Base-by-base conservation (phyloP, 2,329 filamentous ascomycete genomes). In the Cercospora canescens region DNA sequence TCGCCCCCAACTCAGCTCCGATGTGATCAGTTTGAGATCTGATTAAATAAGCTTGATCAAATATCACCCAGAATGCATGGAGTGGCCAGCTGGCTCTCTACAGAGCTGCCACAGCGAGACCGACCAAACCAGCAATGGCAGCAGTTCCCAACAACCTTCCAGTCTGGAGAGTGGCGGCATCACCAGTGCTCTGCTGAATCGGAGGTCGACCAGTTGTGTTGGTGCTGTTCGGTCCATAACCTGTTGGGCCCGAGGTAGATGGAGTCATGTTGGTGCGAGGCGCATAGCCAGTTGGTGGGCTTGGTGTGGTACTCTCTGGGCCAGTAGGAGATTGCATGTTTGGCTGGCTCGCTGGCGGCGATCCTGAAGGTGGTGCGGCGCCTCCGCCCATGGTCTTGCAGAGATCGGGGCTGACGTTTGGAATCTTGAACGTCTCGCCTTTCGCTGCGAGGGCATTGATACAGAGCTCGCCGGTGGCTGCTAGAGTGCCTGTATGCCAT, bases 381-480 rank as follows among this genome's bases (percentile, higher is more conserved):
- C 62, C 54, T 39, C 39, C 54, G 6, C n/a, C 60, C 18, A 60
- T 28, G 48, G 60, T 60, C 63, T 61, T 45, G 65, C 70, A 72
- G 28, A 67, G 65, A 34, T 71, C 61, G 16, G 68, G 62, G 21
- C 54, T 65, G 48, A 60, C 32, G 21, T 58, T 30, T 6, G 63
- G 35, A 4, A 63, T 54, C 28, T 64, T 63, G 64, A 67, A 73
- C 3, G 57, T 63, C 60, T 73, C 62, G 54, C 68, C 67, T 24
- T 66, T 65, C 16, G 68, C 52, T 21, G 52, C 57, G 50, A 75
- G 67, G 9, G 71, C 71, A 8, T 68, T 63, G 21, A 52, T 63
- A 69, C 74, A 76, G 66, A 75, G 67, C 32, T 67, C 55, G 60
- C 65, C 70, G 56, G 69, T 64, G 18, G 64, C 54, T 37, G 50